These are phyloP conservation scores for Santalum album DNA, from an alignment of 164 flowering plant species.

Conservation along the genomic window DNA sequence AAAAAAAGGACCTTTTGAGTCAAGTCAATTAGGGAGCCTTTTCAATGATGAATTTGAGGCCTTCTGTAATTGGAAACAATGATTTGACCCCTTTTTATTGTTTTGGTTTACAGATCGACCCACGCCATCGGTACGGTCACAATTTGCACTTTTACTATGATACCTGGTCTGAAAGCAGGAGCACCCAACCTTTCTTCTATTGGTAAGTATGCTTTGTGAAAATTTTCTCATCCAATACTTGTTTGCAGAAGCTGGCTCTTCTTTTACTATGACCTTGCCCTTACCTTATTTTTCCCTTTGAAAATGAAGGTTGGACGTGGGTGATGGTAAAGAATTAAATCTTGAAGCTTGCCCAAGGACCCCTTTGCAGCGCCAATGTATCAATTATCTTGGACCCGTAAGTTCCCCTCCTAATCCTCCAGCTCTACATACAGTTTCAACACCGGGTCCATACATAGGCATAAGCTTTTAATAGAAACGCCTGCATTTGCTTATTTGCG, in stretches of 20 bases:
- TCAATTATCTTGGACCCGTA: slow-evolving; percentile 44
- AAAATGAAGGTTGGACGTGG: slow-evolving; percentile 42
- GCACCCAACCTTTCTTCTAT: slow-evolving; percentile 60
- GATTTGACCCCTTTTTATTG: too few relatives aligned
- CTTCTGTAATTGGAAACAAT: too few relatives aligned
- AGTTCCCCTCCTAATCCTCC: too few relatives aligned
- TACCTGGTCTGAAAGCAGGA: slow-evolving; percentile 41
- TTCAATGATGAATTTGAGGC: too few relatives aligned
- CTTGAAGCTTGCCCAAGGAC: slow-evolving; percentile 21
- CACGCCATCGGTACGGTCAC: slow-evolving; percentile 70
- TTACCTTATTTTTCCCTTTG: not conserved
- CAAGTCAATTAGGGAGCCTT: too few relatives aligned
- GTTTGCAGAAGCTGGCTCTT: not conserved
- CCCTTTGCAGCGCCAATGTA: slow-evolving; percentile 29
- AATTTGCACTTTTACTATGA: slow-evolving; percentile 55
- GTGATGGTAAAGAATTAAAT: slow-evolving; percentile 42
- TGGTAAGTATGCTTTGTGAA: slow-evolving; percentile 25
- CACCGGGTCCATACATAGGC: too few relatives aligned
- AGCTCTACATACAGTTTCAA: too few relatives aligned
- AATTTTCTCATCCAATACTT: not conserved
- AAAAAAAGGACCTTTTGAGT: too few relatives aligned
- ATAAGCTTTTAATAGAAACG: not conserved
- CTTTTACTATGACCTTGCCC: not conserved
- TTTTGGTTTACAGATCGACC: slow-evolving; percentile 40
- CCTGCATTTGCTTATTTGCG: not conserved